Conservation (phyloP, 208 protist genomes). For the Polymyxa betae region DNA sequence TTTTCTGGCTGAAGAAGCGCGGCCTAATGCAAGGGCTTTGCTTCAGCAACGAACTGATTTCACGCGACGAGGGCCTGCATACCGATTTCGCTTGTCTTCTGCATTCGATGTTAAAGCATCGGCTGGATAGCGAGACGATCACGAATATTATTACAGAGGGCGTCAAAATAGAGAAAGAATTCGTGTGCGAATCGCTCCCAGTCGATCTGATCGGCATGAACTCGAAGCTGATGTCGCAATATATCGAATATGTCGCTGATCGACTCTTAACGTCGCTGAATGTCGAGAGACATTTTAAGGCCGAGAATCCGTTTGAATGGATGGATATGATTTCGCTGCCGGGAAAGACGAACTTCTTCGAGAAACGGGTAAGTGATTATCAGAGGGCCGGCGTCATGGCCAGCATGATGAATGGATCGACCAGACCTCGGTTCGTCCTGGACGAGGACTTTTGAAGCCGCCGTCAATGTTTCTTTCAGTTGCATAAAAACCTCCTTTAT, state of each 20-base stretch:
- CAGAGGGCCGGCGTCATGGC: conserved; percentile 94
- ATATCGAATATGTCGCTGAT: conserved; percentile 99
- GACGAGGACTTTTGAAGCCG: no score
- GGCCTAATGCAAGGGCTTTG: conserved; percentile 97
- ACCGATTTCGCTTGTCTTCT: conserved; percentile 98
- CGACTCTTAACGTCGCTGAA: conserved; percentile 94
- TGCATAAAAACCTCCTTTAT: no score
- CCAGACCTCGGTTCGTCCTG: no score
- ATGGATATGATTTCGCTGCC: conserved; percentile 98
- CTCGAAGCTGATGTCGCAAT: conserved; percentile 91
- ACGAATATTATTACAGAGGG: conserved; percentile 87
- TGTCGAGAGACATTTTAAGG: conserved; percentile 90
- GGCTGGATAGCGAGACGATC: conserved; percentile 81
- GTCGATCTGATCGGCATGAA: conserved; percentile 98
- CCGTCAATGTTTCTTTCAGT: no score
- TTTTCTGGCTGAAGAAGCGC: conserved; percentile 99
- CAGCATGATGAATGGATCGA: no score
- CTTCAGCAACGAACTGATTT: conserved; percentile 98
- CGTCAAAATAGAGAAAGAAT: conserved; percentile 93
- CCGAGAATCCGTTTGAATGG: conserved; percentile 97
- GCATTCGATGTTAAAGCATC: conserved; percentile 87
- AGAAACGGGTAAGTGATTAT: conserved; percentile 97
- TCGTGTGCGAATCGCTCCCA: conserved; percentile 93
- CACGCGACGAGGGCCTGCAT: conserved; percentile 97
- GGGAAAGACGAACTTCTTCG: conserved; percentile 97